phyloP scores from a whole-genome alignment of 1,284 basidiomycete genomes.

The Prillingera fragicola region DNA sequence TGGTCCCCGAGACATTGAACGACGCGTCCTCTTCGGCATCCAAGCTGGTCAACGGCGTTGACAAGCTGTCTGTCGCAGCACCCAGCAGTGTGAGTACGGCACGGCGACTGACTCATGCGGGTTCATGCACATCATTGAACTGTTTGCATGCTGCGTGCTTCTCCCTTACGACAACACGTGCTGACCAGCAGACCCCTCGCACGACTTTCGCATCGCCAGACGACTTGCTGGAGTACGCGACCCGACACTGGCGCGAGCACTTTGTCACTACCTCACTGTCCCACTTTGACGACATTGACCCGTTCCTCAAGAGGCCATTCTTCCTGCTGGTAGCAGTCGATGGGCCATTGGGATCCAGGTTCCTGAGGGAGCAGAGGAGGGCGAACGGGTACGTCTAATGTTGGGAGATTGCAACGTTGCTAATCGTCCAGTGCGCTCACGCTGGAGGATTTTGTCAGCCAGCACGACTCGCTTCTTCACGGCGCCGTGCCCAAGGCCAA shows the following conservation, averaged over 20 bases:
- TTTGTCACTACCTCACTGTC: slow-evolving; percentile 75
- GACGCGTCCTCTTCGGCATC: slow-evolving; percentile 13
- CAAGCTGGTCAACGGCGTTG: slow-evolving; percentile 3
- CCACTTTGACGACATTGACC: slow-evolving; percentile 55
- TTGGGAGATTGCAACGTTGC: neutral
- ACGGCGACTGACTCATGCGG: no score
- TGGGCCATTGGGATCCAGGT: slow-evolving; percentile 62
- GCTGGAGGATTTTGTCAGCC: slow-evolving; percentile 62
- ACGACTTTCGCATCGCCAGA: slow-evolving; percentile 54
- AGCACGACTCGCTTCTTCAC: slow-evolving; percentile 57
- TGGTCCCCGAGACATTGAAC: slow-evolving; percentile 20
- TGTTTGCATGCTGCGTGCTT: no score
- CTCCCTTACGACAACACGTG: no score
- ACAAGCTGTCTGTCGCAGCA: no score
- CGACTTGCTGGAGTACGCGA: slow-evolving; percentile 68
- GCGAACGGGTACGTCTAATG: neutral
- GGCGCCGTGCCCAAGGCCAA: slow-evolving; percentile 18
- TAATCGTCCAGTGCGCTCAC: slow-evolving; percentile 43
- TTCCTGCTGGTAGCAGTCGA: slow-evolving; percentile 83
- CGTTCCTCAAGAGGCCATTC: slow-evolving; percentile 82
- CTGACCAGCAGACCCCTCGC: no score
- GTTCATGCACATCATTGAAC: no score
- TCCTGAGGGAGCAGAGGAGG: slow-evolving; percentile 28
- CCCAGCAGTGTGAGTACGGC: no score
- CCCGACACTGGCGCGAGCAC: slow-evolving; percentile 70